Base-by-base conservation (phyloP, 1,284 basidiomycete genomes). In the Malassezia slooffiae region DNA sequence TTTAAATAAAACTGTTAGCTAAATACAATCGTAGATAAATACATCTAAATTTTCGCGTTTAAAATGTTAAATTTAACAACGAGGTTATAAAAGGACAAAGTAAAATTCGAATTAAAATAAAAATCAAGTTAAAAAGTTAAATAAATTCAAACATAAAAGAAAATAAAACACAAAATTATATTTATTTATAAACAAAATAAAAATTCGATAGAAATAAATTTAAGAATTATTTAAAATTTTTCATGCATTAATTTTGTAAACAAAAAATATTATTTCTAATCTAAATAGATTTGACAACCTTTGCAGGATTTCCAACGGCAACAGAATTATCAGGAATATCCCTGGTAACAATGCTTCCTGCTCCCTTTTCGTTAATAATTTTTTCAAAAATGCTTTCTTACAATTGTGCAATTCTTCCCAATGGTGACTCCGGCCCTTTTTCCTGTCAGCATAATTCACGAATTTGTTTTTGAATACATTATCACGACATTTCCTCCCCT, bases 371-470 rank as follows among this genome's bases (percentile, higher is more conserved):
- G 22, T 23, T 22, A n/a, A 23, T 37, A 44, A 15, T 20, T 17
- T 34, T 30, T 16, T 26, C 21, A 40, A 16, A 38, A 9, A 30
- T 33, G n/a, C 2, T 32, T 19, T 30, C 45, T 34, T 35, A 48
- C 46, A 44, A 55, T 51, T 23, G 52, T 55, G 6, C 16, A 12
- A 21, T 50, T 43, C 29, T 52, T 17, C 19, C 52, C 52, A 35
- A 55, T 55, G 4, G 28, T 40, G 1, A 55, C 35, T 8, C 52
- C 52, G 5, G 50, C 38, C 8, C 42, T 50, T 4, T 24, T 22
- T 1, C 29, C 24, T 9, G 26, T 46, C 6, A 29, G n/a, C 30
- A 41, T 36, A 36, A 47, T 27, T 38, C 17, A 11, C 17, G 13
- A 21, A 26, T 7, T 32, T 34, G n/a, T 27, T 11, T 19, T 27